phyloP scores from a whole-genome alignment of 140 eudicot species.

The Oenanthe javanica region DNA sequence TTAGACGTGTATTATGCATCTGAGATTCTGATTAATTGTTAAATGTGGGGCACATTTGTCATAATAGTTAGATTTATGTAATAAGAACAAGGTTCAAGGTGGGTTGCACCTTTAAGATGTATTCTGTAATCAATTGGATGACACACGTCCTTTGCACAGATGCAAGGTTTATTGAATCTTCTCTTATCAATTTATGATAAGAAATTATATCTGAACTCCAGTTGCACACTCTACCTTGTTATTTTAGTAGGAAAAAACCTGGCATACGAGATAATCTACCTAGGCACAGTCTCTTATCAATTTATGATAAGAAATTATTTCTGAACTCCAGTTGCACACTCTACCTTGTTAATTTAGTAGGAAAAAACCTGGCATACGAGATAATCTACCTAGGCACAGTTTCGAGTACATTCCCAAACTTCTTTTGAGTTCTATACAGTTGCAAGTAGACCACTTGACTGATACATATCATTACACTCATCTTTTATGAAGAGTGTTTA shows the following conservation, averaged over 20 bases:
- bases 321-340: neutral
- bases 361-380: neutral
- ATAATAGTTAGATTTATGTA: neutral
- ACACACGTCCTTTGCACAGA: neutral
- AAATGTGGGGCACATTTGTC: neutral
- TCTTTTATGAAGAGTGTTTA: too few relatives aligned
- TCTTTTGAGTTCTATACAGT: too few relatives aligned
- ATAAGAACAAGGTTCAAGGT: conserved; percentile 3
- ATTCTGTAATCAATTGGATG: neutral
- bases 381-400: too few relatives aligned
- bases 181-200: neutral
- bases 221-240: neutral
- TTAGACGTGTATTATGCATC: neutral
- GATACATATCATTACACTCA: neutral
- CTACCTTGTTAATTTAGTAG: neutral
- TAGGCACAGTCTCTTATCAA: too few relatives aligned
- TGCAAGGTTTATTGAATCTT: neutral
- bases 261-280: too few relatives aligned
- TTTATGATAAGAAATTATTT: too few relatives aligned
- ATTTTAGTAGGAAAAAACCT: neutral
- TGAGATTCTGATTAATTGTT: neutral
- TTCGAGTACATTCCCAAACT: too few relatives aligned
- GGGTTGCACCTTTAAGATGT: neutral
- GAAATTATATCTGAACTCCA: neutral
- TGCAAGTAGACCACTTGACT: neutral